Conservation (phyloP, 208 protist genomes). For the Vickermania ingenoplastis region DNA sequence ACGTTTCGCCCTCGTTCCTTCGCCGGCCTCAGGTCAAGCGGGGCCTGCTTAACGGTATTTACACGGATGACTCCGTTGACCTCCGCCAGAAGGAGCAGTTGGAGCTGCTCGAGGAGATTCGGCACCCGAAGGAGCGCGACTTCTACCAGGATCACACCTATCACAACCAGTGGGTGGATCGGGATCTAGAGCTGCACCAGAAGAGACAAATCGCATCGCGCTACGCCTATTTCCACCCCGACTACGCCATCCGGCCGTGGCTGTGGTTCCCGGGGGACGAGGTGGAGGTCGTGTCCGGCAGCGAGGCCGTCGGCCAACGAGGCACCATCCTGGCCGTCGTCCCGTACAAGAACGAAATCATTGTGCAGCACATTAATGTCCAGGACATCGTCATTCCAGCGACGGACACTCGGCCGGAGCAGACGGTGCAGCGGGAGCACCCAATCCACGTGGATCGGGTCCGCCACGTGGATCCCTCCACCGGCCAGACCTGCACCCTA, state of each 20-base stretch:
- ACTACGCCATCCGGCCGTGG: conserved; percentile 57
- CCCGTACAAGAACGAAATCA: conserved; percentile 85
- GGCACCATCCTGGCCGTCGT: conserved; percentile 79
- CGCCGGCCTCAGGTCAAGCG: conserved; percentile 56
- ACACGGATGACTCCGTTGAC: conserved; percentile 67
- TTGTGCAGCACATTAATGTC: conserved; percentile 87
- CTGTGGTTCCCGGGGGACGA: conserved; percentile 83
- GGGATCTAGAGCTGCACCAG: conserved; percentile 66
- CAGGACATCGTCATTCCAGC: conserved; percentile 83
- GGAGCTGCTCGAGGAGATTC: conserved; percentile 72
- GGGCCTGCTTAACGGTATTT: conserved; percentile 53
- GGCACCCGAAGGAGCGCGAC: conserved; percentile 76
- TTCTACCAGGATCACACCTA: conserved; percentile 91
- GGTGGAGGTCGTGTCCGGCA: conserved; percentile 64
- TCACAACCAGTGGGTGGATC: conserved; percentile 82
- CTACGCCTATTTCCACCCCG: conserved; percentile 62
- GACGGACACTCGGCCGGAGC: conserved; percentile 70
- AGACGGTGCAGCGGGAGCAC: conserved; percentile 80
- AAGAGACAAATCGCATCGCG: conserved; percentile 32
- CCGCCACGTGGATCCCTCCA: conserved; percentile 75
- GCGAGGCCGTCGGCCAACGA: conserved; percentile 62
- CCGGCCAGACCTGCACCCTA: conserved; percentile 56
- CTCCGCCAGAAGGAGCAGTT: conserved; percentile 68
- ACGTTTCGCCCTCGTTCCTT: conserved; percentile 51
- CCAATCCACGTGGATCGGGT: conserved; percentile 68